A percentile compares a stretch with the other conserved stretches of the same genome.
Conservation (phyloP, 495 filamentous ascomycete species). For the Hypoxylon intermedium region DNA sequence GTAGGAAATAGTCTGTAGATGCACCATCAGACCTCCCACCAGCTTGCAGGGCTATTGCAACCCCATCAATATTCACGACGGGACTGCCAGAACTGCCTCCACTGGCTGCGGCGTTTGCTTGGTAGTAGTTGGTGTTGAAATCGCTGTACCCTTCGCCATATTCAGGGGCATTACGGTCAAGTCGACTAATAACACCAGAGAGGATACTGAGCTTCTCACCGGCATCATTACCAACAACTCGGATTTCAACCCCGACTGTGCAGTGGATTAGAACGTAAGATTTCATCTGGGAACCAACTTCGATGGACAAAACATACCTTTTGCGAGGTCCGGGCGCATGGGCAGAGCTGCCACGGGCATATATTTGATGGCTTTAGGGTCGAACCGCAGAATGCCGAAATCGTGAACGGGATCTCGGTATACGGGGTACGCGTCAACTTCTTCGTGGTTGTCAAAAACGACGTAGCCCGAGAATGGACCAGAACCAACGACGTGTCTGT, state of each 20-base stretch:
- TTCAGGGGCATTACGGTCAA: conserved; percentile 96
- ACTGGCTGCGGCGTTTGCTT: conserved; percentile 94
- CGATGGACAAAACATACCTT: conserved; percentile 44
- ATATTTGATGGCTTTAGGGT: conserved; percentile 94
- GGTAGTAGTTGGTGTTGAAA: conserved; percentile 99
- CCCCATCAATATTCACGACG: conserved; percentile 93
- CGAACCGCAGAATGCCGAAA: conserved; percentile 95
- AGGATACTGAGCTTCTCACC: conserved; percentile 98
- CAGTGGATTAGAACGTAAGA: conserved; percentile 17
- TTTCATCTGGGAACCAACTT: background rate
- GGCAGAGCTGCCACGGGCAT: conserved; percentile 83
- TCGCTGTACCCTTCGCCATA: conserved; percentile 99
- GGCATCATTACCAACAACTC: conserved; percentile 98
- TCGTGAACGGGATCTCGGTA: conserved; percentile 99
- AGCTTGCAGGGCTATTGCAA: conserved; percentile 91
- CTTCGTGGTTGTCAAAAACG: conserved; percentile 97
- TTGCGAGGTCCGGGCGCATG: conserved; percentile 85
- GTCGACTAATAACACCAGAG: conserved; percentile 93
- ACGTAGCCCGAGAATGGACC: conserved; percentile 98
- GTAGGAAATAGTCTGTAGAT: conserved; percentile 97
- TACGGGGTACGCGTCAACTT: conserved; percentile 96
- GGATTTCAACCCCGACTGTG: conserved; percentile 84
- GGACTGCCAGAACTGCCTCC: conserved; percentile 97
- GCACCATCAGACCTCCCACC: conserved; percentile 93
- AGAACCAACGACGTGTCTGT: conserved; percentile 93